Evolutionary conservation across 352 stramenopile species (phyloP).

Genomic region (Heterotrichella gracilis): DNA sequence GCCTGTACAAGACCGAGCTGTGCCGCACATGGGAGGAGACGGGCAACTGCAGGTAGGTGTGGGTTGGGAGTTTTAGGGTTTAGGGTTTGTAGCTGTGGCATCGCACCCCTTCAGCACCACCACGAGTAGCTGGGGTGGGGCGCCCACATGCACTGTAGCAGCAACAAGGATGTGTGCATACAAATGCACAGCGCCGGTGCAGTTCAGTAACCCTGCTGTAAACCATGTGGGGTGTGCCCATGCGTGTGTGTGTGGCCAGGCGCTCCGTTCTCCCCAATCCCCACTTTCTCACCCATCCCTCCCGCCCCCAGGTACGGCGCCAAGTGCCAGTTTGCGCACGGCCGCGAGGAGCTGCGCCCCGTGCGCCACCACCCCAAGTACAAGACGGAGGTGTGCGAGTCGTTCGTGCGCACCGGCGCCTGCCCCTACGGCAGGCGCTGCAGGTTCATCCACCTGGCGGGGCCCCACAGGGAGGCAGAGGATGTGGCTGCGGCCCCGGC

Average conservation of each 20-base stretch:
- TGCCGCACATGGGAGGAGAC: conserved; percentile 49
- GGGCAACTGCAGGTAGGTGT: conserved; percentile 27
- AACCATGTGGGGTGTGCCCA: too few relatives aligned
- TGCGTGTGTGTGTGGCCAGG: too few relatives aligned
- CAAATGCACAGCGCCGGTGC: too few relatives aligned
- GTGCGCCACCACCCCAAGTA: conserved; percentile 50
- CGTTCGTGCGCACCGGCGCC: conserved; percentile 36
- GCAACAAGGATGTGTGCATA: too few relatives aligned
- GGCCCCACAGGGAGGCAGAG: too few relatives aligned
- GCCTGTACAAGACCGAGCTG: conserved; percentile 54
- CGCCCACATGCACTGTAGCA: too few relatives aligned
- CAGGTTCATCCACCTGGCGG: conserved; percentile 51
- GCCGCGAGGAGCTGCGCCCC: conserved; percentile 37
- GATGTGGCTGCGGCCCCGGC: too few relatives aligned
- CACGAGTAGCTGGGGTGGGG: not conserved
- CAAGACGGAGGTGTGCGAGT: conserved; percentile 52
- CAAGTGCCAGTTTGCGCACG: conserved; percentile 53
- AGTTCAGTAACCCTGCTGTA: too few relatives aligned
- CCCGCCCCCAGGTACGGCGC: conserved; percentile 35
- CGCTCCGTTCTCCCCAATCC: too few relatives aligned
- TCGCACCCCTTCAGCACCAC: too few relatives aligned
- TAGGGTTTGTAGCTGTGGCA: not conserved
- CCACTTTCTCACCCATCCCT: too few relatives aligned
- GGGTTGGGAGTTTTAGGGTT: not conserved
- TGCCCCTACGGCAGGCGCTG: conserved; percentile 48